Conservation (phyloP, 2,329 filamentous ascomycete genomes). For the Fusarium penzigii region DNA sequence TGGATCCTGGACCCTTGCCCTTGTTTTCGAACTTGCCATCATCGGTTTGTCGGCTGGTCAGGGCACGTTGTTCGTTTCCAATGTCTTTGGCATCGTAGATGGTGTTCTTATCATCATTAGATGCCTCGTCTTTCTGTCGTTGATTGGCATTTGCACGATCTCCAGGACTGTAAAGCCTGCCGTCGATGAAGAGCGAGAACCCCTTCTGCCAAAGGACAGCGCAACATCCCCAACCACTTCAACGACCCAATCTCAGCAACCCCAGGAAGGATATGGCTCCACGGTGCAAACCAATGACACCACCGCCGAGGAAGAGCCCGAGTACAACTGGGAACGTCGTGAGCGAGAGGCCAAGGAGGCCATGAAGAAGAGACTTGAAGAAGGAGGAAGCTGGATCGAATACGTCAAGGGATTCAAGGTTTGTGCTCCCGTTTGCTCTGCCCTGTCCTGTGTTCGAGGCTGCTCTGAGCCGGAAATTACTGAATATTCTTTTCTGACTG, state of each 20-base stretch:
- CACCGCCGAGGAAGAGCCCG: constrained; percentile 41
- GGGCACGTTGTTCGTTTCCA: constrained; percentile 2
- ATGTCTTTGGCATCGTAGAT: constrained; percentile 26
- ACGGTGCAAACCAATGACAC: constrained; percentile 40
- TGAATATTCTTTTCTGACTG: not conserved
- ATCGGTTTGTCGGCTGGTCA: constrained; percentile 30
- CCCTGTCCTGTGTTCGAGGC: not conserved
- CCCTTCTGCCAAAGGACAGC: constrained; percentile 48
- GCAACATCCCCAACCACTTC: constrained; percentile 24
- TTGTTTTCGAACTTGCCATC: constrained; percentile 56
- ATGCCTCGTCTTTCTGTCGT: constrained; percentile 20
- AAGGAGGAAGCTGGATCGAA: constrained; percentile 74
- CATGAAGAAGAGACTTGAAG: constrained; percentile 69
- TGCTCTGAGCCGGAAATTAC: not conserved
- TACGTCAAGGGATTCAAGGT: constrained; percentile 74
- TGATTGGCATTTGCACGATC: constrained; percentile 16
- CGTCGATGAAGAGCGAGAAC: constrained; percentile 59
- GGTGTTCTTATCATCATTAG: constrained; percentile 19
- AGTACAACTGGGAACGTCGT: constrained; percentile 56
- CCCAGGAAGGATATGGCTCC: constrained; percentile 43
- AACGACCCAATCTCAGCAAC: constrained; percentile 16
- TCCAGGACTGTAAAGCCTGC: constrained; percentile 22
- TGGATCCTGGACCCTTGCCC: constrained; percentile 61
- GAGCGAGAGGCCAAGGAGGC: constrained; percentile 56
- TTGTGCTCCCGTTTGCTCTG: constrained; percentile 15